Percentiles rank a stretch among this genome's conserved stretches.
Evolutionary conservation across 2,329 filamentous ascomycete genomes (phyloP).

Genomic region (Colletotrichum plurivorum): DNA sequence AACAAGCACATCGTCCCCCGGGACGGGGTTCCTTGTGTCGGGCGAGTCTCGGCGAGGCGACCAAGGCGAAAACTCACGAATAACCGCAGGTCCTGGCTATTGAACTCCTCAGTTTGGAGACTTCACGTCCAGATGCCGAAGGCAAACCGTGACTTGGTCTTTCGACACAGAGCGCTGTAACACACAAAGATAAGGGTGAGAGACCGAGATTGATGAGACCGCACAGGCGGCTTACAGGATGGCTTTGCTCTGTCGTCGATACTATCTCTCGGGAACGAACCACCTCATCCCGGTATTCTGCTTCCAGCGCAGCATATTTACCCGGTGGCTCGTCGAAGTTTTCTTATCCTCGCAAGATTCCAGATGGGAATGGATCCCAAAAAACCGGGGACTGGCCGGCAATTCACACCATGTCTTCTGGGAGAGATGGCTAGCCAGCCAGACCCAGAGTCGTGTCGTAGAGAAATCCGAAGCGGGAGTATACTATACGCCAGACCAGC

Average conservation of each 20-base stretch:
- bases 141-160: background rate
- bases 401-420: background rate
- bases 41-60: conserved; percentile 11
- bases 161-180: background rate
- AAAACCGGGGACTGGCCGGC: background rate
- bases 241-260: conserved; percentile 2
- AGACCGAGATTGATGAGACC: too few species aligned
- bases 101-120: background rate
- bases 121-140: background rate
- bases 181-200: background rate
- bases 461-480: conserved; percentile 16
- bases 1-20: background rate
- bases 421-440: background rate
- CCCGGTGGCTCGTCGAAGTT: background rate
- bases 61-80: conserved; percentile 1
- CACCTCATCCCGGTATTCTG: background rate
- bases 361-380: background rate
- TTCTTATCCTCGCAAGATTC: background rate
- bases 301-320: background rate
- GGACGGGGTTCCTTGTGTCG: conserved; percentile 1
- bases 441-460: conserved; percentile 8
- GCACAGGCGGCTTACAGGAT: background rate
- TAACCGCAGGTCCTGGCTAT: background rate
- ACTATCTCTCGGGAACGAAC: background rate
- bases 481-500: background rate